Evolutionary conservation across 345 rosid species (phyloP).

Genomic region (Brassica napus): Da-Ae NC_063447.1:6646001-6646500

Average conservation of each 20-base stretch:
- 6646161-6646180: constrained; percentile 78
- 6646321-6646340: constrained; percentile 89
- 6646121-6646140: constrained; percentile 90
- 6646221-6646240: constrained; percentile 75
- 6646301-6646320: constrained; percentile 75
- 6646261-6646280: constrained; percentile 82
- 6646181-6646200: constrained; percentile 49
- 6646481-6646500: constrained; percentile 80
- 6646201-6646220: constrained; percentile 81
- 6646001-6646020: constrained; percentile 87
- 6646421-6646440: constrained; percentile 79
- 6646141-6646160: constrained; percentile 84
- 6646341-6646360: constrained; percentile 87
- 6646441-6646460: constrained; percentile 87
- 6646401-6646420: constrained; percentile 75
- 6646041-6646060: constrained; percentile 91
- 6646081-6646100: constrained; percentile 96
- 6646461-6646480: constrained; percentile 78
- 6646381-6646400: constrained; percentile 82
- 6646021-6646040: constrained; percentile 91
- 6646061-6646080: constrained; percentile 91
- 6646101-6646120: constrained; percentile 82
- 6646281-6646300: constrained; percentile 60
- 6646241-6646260: constrained; percentile 75
- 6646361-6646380: constrained; percentile 83